These are phyloP conservation scores for Oryza coarctata DNA, from an alignment of 176 grass and related monocot genomes.

Conservation along the genomic window DNA sequence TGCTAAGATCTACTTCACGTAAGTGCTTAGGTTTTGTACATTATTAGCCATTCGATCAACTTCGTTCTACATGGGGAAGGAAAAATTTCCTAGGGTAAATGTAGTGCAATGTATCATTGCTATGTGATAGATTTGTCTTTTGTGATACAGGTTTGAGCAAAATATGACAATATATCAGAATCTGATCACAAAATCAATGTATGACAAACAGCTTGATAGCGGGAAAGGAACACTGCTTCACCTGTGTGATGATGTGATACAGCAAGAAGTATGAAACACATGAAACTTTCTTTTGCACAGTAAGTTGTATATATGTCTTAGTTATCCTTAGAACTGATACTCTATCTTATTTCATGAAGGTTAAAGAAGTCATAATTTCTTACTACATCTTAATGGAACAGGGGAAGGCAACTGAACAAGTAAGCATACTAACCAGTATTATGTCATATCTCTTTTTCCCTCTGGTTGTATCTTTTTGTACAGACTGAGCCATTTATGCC, in stretches of 20 bases:
- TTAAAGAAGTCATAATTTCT: constrained; percentile 88
- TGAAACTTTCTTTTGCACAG: constrained; percentile 11
- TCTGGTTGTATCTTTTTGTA: background rate
- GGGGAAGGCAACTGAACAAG: constrained; percentile 60
- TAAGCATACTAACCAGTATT: constrained; percentile 33
- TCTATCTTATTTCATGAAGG: constrained; percentile 33
- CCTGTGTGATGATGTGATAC: constrained; percentile 93
- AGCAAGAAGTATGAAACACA: constrained; percentile 76
- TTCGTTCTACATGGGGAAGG: background rate
- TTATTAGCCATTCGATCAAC: background rate
- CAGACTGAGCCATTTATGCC: background rate
- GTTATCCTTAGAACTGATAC: constrained; percentile 2
- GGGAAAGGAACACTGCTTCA: constrained; percentile 95
- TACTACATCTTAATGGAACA: constrained; percentile 93
- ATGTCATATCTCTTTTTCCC: background rate
- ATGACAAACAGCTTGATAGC: constrained; percentile 96
- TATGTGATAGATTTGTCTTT: constrained; percentile 34
- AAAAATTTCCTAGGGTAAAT: background rate
- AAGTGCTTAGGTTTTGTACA: constrained; percentile 37
- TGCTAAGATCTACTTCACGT: constrained; percentile 96
- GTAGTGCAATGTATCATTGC: background rate
- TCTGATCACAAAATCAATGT: constrained; percentile 89
- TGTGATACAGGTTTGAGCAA: constrained; percentile 72
- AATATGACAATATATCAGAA: constrained; percentile 90
- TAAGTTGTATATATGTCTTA: background rate